Base-by-base conservation (phyloP, 352 stramenopile species). In the Phytophthora pistaciae region DNA sequence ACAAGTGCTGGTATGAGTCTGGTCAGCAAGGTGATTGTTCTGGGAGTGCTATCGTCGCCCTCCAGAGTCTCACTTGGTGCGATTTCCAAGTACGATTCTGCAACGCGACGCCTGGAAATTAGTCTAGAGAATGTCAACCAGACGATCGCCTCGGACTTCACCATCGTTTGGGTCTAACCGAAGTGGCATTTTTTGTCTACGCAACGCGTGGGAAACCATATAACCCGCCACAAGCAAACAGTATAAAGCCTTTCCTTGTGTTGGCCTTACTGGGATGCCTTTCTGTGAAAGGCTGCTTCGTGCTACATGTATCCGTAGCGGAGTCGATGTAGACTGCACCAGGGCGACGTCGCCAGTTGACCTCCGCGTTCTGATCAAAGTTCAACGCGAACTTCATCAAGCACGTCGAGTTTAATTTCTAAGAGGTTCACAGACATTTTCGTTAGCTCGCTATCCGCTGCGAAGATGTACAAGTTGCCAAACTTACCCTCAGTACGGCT, bases 381-480 rank as follows among this genome's bases (percentile, higher is more conserved):
- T 94, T 94, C 40, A 92, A 74, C 13, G 81, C 78, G 66, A 92
- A 91, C 75, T 94, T 94, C 81, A 94, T 89, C 40, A 94, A 66
- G 8, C 83, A 84, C 23, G 68, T 72, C 5, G 76, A 77, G 70
- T 93, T 94, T 74, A 94, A 85, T 79, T 80, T 83, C 87, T 94
- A 50, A 7, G 7, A 66, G n/a, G 44, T 52, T 40, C 21, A 16
- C 11, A 56, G 21, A 50, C 14, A 13, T 58, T 46, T 6, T 49
- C 42, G 31, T 38, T 48, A 46, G 40, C 13, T 18, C 5, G 14
- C 21, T 33, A 10, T 9, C 29, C 29, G 18, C 7, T 25, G 11
- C 5, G 38, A 11, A 31, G 8, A 10, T 10, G 1, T 64, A 21
- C 16, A 11, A 21, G 4, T 23, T 33, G 21, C 7, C 3, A 6